Base-by-base conservation (phyloP, 352 stramenopile genomes). In the Plasmopara halstedii region DNA sequence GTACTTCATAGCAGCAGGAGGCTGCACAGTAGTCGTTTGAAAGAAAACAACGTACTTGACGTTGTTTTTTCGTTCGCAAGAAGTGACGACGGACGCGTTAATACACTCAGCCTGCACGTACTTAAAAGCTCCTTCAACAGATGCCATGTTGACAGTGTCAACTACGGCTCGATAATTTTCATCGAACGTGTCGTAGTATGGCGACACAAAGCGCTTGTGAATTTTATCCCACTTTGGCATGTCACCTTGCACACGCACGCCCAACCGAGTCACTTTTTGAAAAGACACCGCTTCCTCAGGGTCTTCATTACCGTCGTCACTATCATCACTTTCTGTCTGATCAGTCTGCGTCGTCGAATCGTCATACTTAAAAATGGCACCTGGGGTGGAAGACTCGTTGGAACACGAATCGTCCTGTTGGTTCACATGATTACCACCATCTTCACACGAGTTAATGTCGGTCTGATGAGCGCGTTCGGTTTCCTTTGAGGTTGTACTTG, bases 81-180 rank as follows among this genome's bases (percentile, higher is more conserved):
- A 47, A 14, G 36, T 50, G 15, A 75, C 41, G 2, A 63, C 66
- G 1, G 56, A 67, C 0, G 50, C 34, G 44, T 80, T 83, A 49
- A 86, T 83, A 47, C 66, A 73, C 40, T 86, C 73, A 10, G 73
- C 69, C 35, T 77, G 64, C 0, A 84, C 64, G 50, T 86, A 83
- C 50, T 74, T 83, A 19, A 84, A 61, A n/a, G 65, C 70, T 19
- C 69, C 64, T 34, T 85, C 73, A 1, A 85, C 65, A 0, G 65
- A 51, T 3, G 68, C 68, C 50, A 66, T 76, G 56, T 80, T 80
- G 38, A 80, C 68, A 33, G 68, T 76, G 55, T 80, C 68, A 1
- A 70, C 43, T 8, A 79, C 62, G 11, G 52, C 66, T 7, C 42
- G 53, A 46, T 74, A 70, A 33, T 76, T 65, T 1, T 60, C 63